A percentile compares a stretch with the other conserved stretches of the same genome.
phyloP scores from a whole-genome alignment of 2,329 filamentous ascomycete genomes.

The Chaetothyriales sp. region DNA sequence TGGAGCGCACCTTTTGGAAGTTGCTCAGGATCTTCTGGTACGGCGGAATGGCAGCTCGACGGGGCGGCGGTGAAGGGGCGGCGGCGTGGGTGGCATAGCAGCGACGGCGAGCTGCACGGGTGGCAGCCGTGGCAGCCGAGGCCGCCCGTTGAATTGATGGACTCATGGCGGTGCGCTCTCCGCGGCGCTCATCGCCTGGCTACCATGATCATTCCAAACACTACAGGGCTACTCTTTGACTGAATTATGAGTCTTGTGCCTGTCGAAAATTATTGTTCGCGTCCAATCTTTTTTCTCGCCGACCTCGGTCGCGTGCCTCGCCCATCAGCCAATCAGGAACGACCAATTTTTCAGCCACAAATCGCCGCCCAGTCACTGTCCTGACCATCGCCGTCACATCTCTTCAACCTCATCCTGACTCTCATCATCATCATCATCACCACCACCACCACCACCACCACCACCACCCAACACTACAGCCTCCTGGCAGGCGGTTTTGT shows the following conservation, averaged over 20 bases:
- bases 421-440: no score
- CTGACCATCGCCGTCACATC: no score
- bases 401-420: no score
- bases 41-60: slow-evolving; percentile 43
- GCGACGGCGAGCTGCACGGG: slow-evolving; percentile 6
- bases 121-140: slow-evolving; percentile 8
- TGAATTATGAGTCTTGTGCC: not conserved
- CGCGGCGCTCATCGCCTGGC: not conserved
- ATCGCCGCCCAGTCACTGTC: not conserved
- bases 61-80: slow-evolving; percentile 4
- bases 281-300: not conserved
- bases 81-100: slow-evolving; percentile 12
- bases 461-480: no score
- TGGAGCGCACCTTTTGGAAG: slow-evolving; percentile 57
- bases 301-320: not conserved
- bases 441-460: not conserved
- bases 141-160: not conserved
- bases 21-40: slow-evolving; percentile 70
- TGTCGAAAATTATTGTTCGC: not conserved
- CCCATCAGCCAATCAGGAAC: not conserved
- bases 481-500: not conserved
- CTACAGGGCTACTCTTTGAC: no score
- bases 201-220: not conserved
- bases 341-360: not conserved
- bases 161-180: not conserved